phyloP scores from a whole-genome alignment of 1,284 basidiomycete genomes.

The Schizopora paradoxa region DNA sequence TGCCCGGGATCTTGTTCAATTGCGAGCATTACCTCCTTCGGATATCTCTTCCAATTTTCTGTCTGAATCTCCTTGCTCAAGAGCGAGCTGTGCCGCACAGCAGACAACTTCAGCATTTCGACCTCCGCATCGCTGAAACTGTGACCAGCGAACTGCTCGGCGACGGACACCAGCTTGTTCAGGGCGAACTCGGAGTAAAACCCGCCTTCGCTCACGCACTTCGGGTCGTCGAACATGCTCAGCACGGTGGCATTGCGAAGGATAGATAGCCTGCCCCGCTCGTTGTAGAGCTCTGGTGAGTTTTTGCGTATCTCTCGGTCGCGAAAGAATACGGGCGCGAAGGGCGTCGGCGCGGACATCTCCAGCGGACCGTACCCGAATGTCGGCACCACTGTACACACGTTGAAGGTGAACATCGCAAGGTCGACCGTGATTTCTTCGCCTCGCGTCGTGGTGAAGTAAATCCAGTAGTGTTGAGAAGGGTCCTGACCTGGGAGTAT shows the following conservation, averaged over 20 bases:
- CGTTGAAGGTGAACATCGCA: constrained; percentile 37
- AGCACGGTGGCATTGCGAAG: constrained; percentile 30
- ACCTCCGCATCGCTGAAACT: constrained; percentile 22
- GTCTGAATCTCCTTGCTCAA: constrained; percentile 19
- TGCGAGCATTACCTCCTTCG: constrained; percentile 20
- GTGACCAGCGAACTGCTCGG: constrained; percentile 22
- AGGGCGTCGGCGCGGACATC: constrained; percentile 8
- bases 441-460: constrained; percentile 38
- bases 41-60: constrained; percentile 26
- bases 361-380: constrained; percentile 23
- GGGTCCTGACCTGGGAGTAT: constrained; percentile 34
- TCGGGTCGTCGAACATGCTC: constrained; percentile 18
- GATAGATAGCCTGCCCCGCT: constrained; percentile 31
- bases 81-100: constrained; percentile 15
- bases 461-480: constrained; percentile 41
- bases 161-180: not conserved
- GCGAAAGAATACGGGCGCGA: constrained; percentile 32
- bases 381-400: constrained; percentile 26
- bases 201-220: not conserved
- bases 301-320: constrained; percentile 23
- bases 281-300: constrained; percentile 24
- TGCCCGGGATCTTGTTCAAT: constrained; percentile 29
- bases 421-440: constrained; percentile 37
- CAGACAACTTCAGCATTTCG: constrained; percentile 21
- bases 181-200: no score